phyloP scores from a whole-genome alignment of 139 green algal genomes.

The Asterochloris erici region DNA sequence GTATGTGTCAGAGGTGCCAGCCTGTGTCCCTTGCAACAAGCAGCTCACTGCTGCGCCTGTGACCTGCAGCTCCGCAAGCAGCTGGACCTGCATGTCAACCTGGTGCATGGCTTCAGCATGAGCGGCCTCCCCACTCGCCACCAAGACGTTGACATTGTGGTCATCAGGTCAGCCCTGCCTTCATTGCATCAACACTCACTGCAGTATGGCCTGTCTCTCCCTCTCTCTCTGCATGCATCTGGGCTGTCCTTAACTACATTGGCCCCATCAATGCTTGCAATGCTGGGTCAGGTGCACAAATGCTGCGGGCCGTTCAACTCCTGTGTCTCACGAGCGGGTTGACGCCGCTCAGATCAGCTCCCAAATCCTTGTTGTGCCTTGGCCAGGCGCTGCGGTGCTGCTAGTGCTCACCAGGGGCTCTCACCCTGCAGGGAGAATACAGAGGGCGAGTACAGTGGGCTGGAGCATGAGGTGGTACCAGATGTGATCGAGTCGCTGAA shows the following conservation, averaged over 20 bases:
- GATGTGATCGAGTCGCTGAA: constrained; percentile 94
- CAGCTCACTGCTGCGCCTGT: constrained; percentile 52
- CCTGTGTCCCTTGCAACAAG: too few species aligned
- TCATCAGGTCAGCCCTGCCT: constrained; percentile 56
- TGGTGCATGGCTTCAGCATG: constrained; percentile 89
- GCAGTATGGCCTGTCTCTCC: too few species aligned
- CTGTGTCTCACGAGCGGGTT: too few species aligned
- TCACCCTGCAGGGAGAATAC: constrained; percentile 85
- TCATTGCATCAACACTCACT: background rate
- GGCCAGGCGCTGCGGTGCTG: background rate
- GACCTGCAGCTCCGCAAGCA: constrained; percentile 83
- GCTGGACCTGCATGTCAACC: constrained; percentile 91
- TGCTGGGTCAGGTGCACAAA: too few species aligned
- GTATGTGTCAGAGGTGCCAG: too few species aligned
- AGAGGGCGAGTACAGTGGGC: constrained; percentile 93
- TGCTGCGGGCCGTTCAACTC: too few species aligned
- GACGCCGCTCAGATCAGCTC: too few species aligned
- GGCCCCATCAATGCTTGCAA: too few species aligned
- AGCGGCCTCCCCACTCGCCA: constrained; percentile 91
- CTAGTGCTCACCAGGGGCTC: background rate
- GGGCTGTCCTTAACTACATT: too few species aligned
- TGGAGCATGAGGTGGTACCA: constrained; percentile 96
- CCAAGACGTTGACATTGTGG: constrained; percentile 90
- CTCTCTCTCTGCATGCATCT: too few species aligned
- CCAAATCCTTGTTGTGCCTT: background rate